Conservation (phyloP, 768 basidiomycete genomes). For the Pisolithus microcarpus region DNA sequence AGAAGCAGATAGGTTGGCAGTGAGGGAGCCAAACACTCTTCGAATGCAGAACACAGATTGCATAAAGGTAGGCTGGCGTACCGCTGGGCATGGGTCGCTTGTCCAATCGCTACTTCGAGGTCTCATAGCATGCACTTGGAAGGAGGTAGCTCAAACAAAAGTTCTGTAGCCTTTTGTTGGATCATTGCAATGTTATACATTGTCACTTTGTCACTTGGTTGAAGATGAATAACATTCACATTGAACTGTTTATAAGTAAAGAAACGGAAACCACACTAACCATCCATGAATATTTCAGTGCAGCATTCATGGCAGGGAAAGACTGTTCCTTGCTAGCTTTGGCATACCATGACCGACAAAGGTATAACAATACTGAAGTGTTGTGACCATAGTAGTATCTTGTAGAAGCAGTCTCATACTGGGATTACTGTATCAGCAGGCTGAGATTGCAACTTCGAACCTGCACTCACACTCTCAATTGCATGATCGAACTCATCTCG, state of each 20-base stretch:
- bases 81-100: conserved; percentile 84
- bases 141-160: conserved; percentile 68
- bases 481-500: conserved; percentile 93
- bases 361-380: no score
- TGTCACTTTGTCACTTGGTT: conserved; percentile 84
- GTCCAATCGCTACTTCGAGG: conserved; percentile 69
- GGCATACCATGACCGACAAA: conserved; percentile 88
- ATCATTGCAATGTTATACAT: conserved; percentile 98
- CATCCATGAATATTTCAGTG: conserved; percentile 74
- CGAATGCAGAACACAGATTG: not conserved
- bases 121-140: conserved; percentile 78
- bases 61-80: conserved; percentile 26
- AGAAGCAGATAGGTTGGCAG: conserved; percentile 56
- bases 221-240: conserved; percentile 50
- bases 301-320: conserved; percentile 73
- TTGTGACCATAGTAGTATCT: conserved; percentile 67
- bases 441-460: not conserved
- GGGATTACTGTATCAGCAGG: not conserved
- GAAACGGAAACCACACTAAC: conserved; percentile 32
- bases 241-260: not conserved
- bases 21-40: conserved; percentile 81
- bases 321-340: conserved; percentile 89
- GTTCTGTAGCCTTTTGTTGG: conserved; percentile 90
- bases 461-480: conserved; percentile 77
- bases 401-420: conserved; percentile 91